Evolutionary conservation across 148 eudicot genomes (phyloP).

Genomic region (Arbutus unedo): DNA sequence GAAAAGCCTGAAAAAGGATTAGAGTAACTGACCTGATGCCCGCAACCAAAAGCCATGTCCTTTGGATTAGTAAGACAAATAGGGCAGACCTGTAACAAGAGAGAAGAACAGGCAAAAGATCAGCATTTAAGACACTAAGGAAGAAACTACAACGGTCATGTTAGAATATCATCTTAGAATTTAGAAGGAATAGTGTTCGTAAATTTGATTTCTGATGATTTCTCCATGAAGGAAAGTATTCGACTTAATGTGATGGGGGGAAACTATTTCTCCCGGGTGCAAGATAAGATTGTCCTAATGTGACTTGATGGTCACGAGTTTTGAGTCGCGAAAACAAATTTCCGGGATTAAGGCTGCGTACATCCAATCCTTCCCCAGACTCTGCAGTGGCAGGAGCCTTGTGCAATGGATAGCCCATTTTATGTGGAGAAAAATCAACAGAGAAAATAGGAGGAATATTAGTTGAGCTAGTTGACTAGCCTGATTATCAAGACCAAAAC

Average conservation of each 20-base stretch:
- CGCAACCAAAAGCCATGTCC: conserved; percentile 86
- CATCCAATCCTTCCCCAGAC: too few relatives aligned
- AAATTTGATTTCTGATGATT: background rate
- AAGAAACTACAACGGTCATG: background rate
- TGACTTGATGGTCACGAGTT: too few relatives aligned
- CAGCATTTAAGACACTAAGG: background rate
- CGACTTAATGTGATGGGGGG: background rate
- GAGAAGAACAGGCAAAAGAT: background rate
- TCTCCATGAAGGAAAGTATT: background rate
- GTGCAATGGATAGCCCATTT: too few relatives aligned
- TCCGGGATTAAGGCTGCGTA: too few relatives aligned
- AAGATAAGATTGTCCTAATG: too few relatives aligned
- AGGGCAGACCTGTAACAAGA: conserved; percentile 49
- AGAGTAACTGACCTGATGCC: conserved; percentile 68
- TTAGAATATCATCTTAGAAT: background rate
- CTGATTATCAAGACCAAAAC: conserved; percentile 40
- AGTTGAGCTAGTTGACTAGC: conserved; percentile 20
- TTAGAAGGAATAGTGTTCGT: background rate
- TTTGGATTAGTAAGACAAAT: conserved; percentile 53
- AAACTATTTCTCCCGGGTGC: too few relatives aligned
- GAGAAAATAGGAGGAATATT: background rate
- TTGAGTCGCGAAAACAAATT: too few relatives aligned
- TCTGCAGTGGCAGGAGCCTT: too few relatives aligned
- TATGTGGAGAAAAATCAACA: background rate
- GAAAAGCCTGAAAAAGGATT: background rate